Percentiles rank a stretch among this genome's conserved stretches.
phyloP scores from a whole-genome alignment of 495 filamentous ascomycete species.

The Penicillium chermesinum region DNA sequence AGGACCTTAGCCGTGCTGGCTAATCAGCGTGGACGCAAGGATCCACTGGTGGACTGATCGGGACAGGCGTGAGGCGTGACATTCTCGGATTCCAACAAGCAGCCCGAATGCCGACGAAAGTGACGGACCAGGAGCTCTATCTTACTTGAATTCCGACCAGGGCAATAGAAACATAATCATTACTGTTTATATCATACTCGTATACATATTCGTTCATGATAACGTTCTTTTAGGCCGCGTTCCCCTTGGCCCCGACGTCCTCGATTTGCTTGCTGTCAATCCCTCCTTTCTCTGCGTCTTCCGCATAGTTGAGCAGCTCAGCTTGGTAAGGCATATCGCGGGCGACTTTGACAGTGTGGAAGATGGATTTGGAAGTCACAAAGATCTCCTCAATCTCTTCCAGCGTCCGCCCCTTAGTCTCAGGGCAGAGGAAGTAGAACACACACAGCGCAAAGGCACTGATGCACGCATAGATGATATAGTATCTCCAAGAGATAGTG shows the following conservation, averaged over 20 bases:
- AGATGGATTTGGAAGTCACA: slow-evolving; percentile 36
- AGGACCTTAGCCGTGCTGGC: neutral
- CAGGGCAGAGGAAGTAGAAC: slow-evolving; percentile 40
- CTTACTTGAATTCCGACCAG: too few relatives aligned
- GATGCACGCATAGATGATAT: slow-evolving; percentile 45
- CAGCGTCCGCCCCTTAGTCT: slow-evolving; percentile 40
- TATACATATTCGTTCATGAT: too few relatives aligned
- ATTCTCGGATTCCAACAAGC: neutral
- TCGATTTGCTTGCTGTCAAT: slow-evolving; percentile 7
- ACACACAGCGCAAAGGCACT: slow-evolving; percentile 28
- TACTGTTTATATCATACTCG: neutral
- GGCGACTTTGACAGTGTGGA: slow-evolving; percentile 20
- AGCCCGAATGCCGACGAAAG: neutral
- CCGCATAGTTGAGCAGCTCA: slow-evolving; percentile 12
- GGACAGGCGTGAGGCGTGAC: neutral
- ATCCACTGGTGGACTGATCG: neutral
- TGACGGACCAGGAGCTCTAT: too few relatives aligned
- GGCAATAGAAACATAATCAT: too few relatives aligned
- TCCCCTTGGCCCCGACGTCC: neutral
- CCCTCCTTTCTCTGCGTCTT: slow-evolving; percentile 12
- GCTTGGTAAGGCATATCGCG: slow-evolving; percentile 17
- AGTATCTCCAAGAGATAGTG: slow-evolving; percentile 43
- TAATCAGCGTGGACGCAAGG: neutral
- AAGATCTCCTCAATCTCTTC: slow-evolving; percentile 49
- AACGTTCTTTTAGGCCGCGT: too few relatives aligned